phyloP scores from a whole-genome alignment of 345 rosid genomes.

The Brassica rapa region DNA sequence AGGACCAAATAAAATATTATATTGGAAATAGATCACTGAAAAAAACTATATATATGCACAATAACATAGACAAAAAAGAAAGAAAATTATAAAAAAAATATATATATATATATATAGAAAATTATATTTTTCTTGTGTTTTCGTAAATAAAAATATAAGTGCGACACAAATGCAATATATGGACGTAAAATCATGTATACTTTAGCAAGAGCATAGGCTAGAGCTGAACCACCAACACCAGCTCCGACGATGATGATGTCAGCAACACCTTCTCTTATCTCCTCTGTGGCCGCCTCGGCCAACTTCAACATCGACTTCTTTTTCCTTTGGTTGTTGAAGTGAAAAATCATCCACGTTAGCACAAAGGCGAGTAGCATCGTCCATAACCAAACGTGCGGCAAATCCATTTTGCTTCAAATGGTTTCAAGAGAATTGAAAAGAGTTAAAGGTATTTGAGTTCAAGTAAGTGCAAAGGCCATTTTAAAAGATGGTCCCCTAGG shows the following conservation, averaged over 20 bases:
- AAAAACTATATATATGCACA: background rate
- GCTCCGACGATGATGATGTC: background rate
- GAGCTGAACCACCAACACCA: background rate
- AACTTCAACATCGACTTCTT: background rate
- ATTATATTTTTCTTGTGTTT: background rate
- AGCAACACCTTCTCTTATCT: background rate
- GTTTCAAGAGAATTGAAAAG: background rate
- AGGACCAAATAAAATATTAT: background rate
- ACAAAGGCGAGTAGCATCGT: background rate
- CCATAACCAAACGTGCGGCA: background rate
- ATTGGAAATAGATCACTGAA: background rate
- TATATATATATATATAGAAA: background rate
- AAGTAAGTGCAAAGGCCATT: background rate
- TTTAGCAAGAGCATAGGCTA: background rate
- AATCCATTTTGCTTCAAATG: background rate
- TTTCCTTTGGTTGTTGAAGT: background rate
- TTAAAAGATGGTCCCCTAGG: background rate
- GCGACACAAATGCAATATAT: background rate
- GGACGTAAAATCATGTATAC: background rate
- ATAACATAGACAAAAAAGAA: background rate
- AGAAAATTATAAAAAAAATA: too few relatives aligned
- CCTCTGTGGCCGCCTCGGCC: background rate
- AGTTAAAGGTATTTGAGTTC: background rate
- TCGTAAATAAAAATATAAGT: background rate
- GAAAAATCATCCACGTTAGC: background rate